Evolutionary conservation across 208 protist genomes (phyloP), one percentile per base, ranked within the genome.

Genomic region (Acanthamoeba castellanii): DNA sequence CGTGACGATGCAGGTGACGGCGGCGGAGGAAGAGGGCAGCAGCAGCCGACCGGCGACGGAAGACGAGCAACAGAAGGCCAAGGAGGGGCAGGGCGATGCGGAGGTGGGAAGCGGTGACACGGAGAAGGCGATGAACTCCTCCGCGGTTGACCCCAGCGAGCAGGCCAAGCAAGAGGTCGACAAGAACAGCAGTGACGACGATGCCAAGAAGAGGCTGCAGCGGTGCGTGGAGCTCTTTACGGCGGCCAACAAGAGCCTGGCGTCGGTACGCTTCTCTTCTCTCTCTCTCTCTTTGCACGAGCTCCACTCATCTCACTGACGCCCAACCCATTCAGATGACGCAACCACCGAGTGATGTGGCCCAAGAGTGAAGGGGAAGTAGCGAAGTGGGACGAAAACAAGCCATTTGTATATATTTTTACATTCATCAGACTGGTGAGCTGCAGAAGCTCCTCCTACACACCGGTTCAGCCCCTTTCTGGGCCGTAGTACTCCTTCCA

Each of bases 51-150:
- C 25, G 16, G 11, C 25, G 25, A n/a, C 66, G 25, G 76, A 85
- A 9, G 37, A 47, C 6, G 70, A 81, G 13, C 70, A 45, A 14
- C 76, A 85, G 20, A 85, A 85, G 76, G 76, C 76, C 76, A 85
- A 85, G 20, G 76, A 85, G 47, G 76, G 76, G 37, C 76, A 85
- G 76, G 76, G 76, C 76, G 76, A 85, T 34, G 47, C 47, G 7
- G 76, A 85, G 30, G 37, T 25, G 8, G 76, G 47, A 59, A 85
- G 47, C 30, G 76, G 76, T 5, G 76, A 85, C 37, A 59, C 76
- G 37, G 45, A 50, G 76, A 68, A 68, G 27, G 61, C 61, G 61
- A 22, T 68, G 57, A 25, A 9, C 61, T 22, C 20, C 32, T 20
- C 8, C 16, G 70, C 34, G 34, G 13, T 22, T 37, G 25, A n/a